Conservation (phyloP, 345 rosid species). For the Aquilaria sinensis region DNA sequence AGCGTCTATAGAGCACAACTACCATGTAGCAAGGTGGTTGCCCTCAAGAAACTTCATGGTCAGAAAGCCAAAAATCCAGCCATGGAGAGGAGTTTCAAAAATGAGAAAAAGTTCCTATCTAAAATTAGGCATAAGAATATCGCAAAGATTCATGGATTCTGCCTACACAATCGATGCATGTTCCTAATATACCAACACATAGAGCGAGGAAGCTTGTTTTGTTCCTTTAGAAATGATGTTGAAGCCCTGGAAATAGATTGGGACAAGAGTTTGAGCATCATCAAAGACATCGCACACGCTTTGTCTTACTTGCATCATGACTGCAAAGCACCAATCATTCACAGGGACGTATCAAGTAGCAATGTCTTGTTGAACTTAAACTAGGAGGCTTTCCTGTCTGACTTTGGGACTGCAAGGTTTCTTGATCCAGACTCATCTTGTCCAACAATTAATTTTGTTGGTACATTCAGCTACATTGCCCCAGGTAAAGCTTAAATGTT, state of each 20-base stretch:
- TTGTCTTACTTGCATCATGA: conserved; percentile 16
- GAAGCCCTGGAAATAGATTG: conserved; percentile 12
- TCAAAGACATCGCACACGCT: conserved; percentile 3
- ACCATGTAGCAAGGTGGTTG: conserved; percentile 1
- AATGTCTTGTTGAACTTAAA: conserved; percentile 7
- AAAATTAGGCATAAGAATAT: conserved; percentile 9
- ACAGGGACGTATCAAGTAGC: conserved; percentile 13
- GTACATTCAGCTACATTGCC: conserved; percentile 13
- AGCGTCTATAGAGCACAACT: conserved; percentile 10
- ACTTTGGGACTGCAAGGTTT: conserved; percentile 14
- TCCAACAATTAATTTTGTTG: background rate
- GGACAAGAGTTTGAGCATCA: conserved; percentile 6
- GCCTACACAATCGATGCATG: conserved; percentile 3
- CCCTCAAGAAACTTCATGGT: conserved; percentile 11
- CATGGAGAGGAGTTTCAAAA: conserved; percentile 1
- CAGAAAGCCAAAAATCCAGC: conserved; percentile 1
- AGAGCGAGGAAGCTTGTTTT: conserved; percentile 5
- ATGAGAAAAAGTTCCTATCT: background rate
- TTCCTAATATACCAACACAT: conserved; percentile 1
- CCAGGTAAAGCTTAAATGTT: conserved; percentile 4
- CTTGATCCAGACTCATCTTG: conserved; percentile 10
- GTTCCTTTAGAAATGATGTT: background rate
- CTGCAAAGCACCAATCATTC: conserved; percentile 3
- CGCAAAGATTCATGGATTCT: conserved; percentile 8
- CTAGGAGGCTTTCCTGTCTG: conserved; percentile 13